Evolutionary conservation across 2,329 filamentous ascomycete species (phyloP).

Genomic region (Arthroderma sp.): DNA sequence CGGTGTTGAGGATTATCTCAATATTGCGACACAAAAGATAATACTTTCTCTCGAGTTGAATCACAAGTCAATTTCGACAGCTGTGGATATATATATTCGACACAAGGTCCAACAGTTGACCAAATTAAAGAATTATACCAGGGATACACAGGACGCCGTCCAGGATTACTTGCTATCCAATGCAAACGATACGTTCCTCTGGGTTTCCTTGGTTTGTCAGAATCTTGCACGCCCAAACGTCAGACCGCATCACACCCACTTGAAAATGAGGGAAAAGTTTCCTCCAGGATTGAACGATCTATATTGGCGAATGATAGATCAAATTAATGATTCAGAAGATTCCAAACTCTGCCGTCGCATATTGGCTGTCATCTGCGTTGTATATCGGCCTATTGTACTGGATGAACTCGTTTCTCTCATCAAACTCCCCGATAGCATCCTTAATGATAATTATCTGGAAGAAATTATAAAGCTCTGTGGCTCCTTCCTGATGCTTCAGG

Average conservation of each 20-base stretch:
- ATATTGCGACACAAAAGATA: neutral
- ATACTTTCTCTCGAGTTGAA: neutral
- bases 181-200: conserved; percentile 27
- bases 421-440: conserved; percentile 5
- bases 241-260: conserved; percentile 1
- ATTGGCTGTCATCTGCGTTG: conserved; percentile 19
- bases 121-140: neutral
- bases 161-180: conserved; percentile 7
- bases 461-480: conserved; percentile 15
- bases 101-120: neutral
- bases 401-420: conserved; percentile 21
- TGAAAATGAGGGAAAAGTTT: conserved; percentile 10
- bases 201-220: conserved; percentile 26
- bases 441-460: neutral
- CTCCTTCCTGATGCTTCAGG: conserved; percentile 15
- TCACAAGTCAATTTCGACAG: neutral
- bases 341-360: conserved; percentile 21
- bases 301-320: conserved; percentile 15
- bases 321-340: conserved; percentile 19
- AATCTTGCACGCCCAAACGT: conserved; percentile 11
- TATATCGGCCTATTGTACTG: conserved; percentile 27
- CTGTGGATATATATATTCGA: neutral
- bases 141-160: neutral
- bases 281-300: conserved; percentile 11
- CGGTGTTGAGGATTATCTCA: conserved; percentile 24